A percentile compares a stretch with the other conserved stretches of the same genome.
Conservation (phyloP, 768 basidiomycete genomes). For the Lactarius evosmus region DNA sequence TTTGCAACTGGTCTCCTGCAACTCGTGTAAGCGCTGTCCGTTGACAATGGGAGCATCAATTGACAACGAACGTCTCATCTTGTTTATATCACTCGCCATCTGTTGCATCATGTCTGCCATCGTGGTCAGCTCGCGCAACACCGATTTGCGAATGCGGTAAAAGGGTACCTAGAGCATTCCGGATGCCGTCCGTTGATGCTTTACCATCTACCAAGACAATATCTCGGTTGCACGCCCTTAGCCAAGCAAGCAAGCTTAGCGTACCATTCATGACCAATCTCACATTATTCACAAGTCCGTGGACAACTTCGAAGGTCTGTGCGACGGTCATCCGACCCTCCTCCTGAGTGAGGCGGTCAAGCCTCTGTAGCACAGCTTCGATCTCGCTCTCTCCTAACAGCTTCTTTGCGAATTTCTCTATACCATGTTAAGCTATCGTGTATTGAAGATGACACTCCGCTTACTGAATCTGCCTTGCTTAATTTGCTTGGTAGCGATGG, state of each 20-base stretch:
- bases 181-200: not conserved
- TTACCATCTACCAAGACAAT: not conserved
- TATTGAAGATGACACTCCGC: not conserved
- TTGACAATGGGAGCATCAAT: not conserved
- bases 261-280: conserved; percentile 3
- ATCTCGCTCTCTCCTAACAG: no score
- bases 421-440: not conserved
- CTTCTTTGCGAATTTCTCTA: conserved; percentile 3
- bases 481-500: conserved; percentile 3
- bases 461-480: conserved; percentile 1
- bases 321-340: not conserved
- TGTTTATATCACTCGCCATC: not conserved
- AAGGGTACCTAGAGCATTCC: no score
- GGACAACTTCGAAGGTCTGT: not conserved
- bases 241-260: no score
- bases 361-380: not conserved
- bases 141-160: no score
- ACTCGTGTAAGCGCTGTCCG: not conserved
- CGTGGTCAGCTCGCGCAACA: not conserved
- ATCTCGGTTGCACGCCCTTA: no score
- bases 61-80: not conserved
- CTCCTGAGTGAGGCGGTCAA: not conserved
- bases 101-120: not conserved
- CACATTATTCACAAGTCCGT: not conserved
- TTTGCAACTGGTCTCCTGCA: conserved; percentile 1